These are phyloP conservation scores for Beauveria caledonica DNA, from an alignment of 2,329 filamentous ascomycete species.

Conservation along the genomic window DNA sequence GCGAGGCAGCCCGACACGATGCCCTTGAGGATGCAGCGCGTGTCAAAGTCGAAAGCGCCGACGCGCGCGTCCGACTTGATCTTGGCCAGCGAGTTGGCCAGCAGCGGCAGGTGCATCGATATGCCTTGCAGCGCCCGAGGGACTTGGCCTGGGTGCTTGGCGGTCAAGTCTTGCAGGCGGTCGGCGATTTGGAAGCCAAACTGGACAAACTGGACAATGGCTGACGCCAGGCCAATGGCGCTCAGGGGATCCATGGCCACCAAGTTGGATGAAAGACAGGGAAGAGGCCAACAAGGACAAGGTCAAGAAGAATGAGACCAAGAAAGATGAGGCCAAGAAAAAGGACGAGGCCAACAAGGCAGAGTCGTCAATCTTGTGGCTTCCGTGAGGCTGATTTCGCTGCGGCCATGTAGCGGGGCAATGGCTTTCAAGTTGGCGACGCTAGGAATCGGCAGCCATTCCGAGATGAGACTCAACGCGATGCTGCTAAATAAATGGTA, in stretches of 20 bases:
- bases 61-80: constrained; percentile 6
- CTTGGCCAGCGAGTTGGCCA: constrained; percentile 6
- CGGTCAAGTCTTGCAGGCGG: constrained; percentile 5
- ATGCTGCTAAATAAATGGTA: no score
- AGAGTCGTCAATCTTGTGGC: no score
- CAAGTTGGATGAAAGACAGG: no score
- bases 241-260: constrained; percentile 4
- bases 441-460: no score
- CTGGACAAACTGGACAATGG: constrained; percentile 9
- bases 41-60: constrained; percentile 3
- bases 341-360: no score
- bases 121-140: constrained; percentile 9
- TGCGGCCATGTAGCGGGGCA: no score
- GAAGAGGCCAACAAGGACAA: no score
- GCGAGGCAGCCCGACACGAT: constrained; percentile 8
- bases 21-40: constrained; percentile 9
- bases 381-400: no score
- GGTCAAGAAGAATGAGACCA: background rate
- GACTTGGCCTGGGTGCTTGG: constrained; percentile 6
- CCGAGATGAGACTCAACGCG: no score
- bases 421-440: no score
- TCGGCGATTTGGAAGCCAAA: constrained; percentile 10
- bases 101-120: constrained; percentile 9
- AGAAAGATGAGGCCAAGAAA: no score
- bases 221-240: constrained; percentile 7